Base-by-base conservation (phyloP, 805 yeast species). In the Lachancea quebecensis region DNA sequence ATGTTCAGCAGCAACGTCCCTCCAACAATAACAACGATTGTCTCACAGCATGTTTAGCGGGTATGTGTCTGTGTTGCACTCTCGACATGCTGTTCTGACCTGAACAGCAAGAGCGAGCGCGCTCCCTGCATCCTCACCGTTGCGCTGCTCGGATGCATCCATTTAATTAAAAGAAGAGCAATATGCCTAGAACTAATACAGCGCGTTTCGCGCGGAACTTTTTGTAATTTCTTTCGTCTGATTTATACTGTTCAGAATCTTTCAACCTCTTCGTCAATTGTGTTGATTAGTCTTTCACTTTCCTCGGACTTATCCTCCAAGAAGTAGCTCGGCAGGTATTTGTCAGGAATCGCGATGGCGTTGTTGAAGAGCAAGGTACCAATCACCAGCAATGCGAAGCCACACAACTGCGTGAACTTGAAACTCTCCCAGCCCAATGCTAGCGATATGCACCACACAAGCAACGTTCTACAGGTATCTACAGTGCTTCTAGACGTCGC, bases 401-500 rank as follows among this genome's bases (percentile, higher is more conserved):
- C 95, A 15, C 74, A 27, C 16, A 79, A 65, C 60, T 85, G 95
- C 42, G 81, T 62, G n/a, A 66, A 54, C 16, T 71, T 70, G 65
- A 84, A 85, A 1, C 70, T 55, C 62, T 85, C 93, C 95, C 93
- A 85, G 3, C 91, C 93, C 50, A 85, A 56, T 17, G 63, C 42
- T 41, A 85, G 66, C 0, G 93, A 85, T 8, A 82, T 74, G 1
- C 81, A 33, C 95, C 95, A 85, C 14, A 85, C 90, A 25, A 82
- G 63, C 18, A 84, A 64, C 0, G 93, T 85, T 51, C 95, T 72
- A 48, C 85, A 81, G 0, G 89, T 81, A 57, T 85, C 95, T 41
- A 85, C 75, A 1, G 93, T 85, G 17, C 88, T 79, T 57, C 93
- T 71, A 1, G 90, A 73, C 1, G 95, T 85, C 30, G 95, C 93